These are phyloP conservation scores for Sarocladium strictum DNA, from an alignment of 2,329 filamentous ascomycete genomes.

Conservation along the genomic window DNA sequence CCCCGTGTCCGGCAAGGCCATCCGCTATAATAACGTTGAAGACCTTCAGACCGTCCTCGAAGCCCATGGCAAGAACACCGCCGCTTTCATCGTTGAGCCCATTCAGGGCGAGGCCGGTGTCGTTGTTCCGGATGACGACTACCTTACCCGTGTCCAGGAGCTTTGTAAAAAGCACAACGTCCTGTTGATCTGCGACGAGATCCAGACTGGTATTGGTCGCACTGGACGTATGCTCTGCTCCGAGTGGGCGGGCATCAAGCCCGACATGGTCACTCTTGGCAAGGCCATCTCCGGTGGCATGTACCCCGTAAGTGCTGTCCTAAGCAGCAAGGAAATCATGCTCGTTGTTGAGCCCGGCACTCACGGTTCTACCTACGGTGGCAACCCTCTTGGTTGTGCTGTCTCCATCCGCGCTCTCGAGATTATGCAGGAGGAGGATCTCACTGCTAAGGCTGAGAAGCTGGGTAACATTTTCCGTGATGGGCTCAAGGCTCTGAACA, in stretches of 20 bases:
- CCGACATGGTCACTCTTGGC: slow-evolving; percentile 88
- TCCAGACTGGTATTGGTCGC: slow-evolving; percentile 94
- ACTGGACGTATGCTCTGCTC: slow-evolving; percentile 92
- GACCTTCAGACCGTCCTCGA: slow-evolving; percentile 77
- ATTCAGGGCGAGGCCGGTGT: slow-evolving; percentile 98
- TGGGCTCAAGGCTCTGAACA: slow-evolving; percentile 68
- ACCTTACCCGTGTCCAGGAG: slow-evolving; percentile 71
- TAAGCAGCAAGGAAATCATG: slow-evolving; percentile 88
- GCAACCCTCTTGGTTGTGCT: slow-evolving; percentile 91
- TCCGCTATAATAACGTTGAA: slow-evolving; percentile 79
- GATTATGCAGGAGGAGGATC: slow-evolving; percentile 84
- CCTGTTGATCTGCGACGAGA: slow-evolving; percentile 94
- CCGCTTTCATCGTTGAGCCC: slow-evolving; percentile 90
- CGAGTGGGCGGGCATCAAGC: slow-evolving; percentile 92
- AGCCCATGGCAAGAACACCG: slow-evolving; percentile 75
- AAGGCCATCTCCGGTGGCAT: slow-evolving; percentile 98
- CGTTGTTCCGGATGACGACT: slow-evolving; percentile 86
- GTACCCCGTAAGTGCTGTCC: slow-evolving; percentile 95
- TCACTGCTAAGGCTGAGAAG: slow-evolving; percentile 75
- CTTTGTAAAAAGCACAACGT: slow-evolving; percentile 95
- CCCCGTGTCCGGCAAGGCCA: slow-evolving; percentile 68
- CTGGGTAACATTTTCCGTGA: slow-evolving; percentile 80
- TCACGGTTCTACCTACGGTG: slow-evolving; percentile 96
- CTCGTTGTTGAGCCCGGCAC: slow-evolving; percentile 93
- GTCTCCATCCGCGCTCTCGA: slow-evolving; percentile 93